phyloP scores from a whole-genome alignment of 2,329 filamentous ascomycete genomes.

The Fusarium virguliforme region DNA sequence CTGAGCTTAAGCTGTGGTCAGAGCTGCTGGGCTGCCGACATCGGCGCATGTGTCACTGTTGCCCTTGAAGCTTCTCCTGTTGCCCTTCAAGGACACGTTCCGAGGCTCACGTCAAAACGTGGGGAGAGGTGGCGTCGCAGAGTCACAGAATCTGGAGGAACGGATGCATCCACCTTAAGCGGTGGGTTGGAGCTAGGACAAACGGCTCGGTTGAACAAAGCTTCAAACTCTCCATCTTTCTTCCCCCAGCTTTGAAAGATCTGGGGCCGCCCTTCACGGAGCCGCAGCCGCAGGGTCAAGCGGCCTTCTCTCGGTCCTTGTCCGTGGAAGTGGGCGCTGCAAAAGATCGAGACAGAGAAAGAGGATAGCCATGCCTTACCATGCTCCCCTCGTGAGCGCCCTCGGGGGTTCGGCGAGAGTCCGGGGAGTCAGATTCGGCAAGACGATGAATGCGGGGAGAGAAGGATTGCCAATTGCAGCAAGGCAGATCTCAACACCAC shows the following conservation, averaged over 20 bases:
- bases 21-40: slow-evolving; percentile 35
- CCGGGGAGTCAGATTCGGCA: slow-evolving; percentile 20
- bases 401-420: slow-evolving; percentile 32
- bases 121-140: slow-evolving; percentile 30
- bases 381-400: slow-evolving; percentile 4
- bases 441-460: slow-evolving; percentile 16
- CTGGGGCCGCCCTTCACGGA: slow-evolving; percentile 38
- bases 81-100: slow-evolving; percentile 17
- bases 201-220: slow-evolving; percentile 38
- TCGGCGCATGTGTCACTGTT: slow-evolving; percentile 34
- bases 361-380: not conserved
- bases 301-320: slow-evolving; percentile 42
- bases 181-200: slow-evolving; percentile 46
- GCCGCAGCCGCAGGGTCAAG: slow-evolving; percentile 30
- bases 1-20: slow-evolving; percentile 23
- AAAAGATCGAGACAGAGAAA: slow-evolving; percentile 9
- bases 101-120: slow-evolving; percentile 20
- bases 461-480: slow-evolving; percentile 22
- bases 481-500: slow-evolving; percentile 10
- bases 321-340: slow-evolving; percentile 40
- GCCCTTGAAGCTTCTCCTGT: not conserved
- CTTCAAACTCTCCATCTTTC: slow-evolving; percentile 23
- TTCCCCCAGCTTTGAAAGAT: not conserved
- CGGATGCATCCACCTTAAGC: slow-evolving; percentile 34
- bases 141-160: slow-evolving; percentile 41